A percentile compares a stretch with the other conserved stretches of the same genome.
phyloP scores from a whole-genome alignment of 441 rosid species.

The Mallotus repandus region DNA sequence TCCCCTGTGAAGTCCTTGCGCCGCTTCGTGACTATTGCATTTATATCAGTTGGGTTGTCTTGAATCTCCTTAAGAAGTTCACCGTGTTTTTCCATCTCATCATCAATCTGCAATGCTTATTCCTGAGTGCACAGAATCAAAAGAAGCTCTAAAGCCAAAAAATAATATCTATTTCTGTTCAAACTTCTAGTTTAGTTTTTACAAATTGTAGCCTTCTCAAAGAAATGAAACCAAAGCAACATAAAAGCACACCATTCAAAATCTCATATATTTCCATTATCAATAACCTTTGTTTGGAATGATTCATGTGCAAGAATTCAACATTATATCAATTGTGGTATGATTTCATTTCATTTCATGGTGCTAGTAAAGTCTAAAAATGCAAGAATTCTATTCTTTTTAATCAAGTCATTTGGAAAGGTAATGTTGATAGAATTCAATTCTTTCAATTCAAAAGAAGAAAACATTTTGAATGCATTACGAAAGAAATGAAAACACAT shows the following conservation, averaged over 20 bases:
- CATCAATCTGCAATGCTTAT: slow-evolving; percentile 61
- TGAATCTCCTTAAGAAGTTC: slow-evolving; percentile 75
- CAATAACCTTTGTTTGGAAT: neutral
- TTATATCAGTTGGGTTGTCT: slow-evolving; percentile 75
- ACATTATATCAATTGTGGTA: neutral
- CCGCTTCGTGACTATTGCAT: slow-evolving; percentile 63
- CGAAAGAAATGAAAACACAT: no score
- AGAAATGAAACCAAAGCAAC: neutral
- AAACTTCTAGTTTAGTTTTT: slow-evolving; percentile 6
- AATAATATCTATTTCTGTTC: slow-evolving; percentile 10
- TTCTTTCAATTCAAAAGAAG: no score
- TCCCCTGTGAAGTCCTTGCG: slow-evolving; percentile 80
- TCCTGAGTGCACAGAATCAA: slow-evolving; percentile 30
- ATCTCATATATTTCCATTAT: no score
- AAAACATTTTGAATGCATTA: no score
- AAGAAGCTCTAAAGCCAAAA: slow-evolving; percentile 35
- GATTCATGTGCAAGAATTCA: neutral
- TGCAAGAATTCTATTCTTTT: no score
- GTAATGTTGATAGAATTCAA: no score
- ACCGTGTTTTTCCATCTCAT: slow-evolving; percentile 78
- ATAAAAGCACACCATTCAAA: slow-evolving; percentile 5
- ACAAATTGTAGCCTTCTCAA: neutral
- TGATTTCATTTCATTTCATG: neutral
- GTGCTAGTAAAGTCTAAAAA: no score
- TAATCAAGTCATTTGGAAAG: no score